Percentiles rank a stretch among this genome's conserved stretches.
These are phyloP conservation scores for Huntiella savannae DNA, from an alignment of 2,329 filamentous ascomycete genomes.

Conservation along the genomic window DNA sequence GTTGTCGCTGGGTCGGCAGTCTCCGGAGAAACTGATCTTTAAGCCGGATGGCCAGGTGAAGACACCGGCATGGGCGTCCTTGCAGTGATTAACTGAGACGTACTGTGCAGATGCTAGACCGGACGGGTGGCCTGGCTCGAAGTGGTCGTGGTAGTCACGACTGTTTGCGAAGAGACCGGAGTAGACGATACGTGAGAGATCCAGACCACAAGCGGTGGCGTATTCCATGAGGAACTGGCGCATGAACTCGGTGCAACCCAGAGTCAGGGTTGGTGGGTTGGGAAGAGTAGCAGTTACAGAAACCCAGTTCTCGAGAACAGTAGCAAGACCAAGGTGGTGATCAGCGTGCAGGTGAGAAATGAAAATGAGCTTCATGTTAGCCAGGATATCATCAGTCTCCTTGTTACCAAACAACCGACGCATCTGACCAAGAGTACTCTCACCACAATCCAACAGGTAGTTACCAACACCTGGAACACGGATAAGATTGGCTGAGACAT, in stretches of 20 bases:
- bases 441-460: constrained; percentile 80
- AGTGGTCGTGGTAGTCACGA: constrained; percentile 16
- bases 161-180: constrained; percentile 10
- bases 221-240: constrained; percentile 64
- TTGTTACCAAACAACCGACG: constrained; percentile 49
- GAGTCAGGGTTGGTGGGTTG: constrained; percentile 28
- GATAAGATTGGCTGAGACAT: constrained; percentile 76
- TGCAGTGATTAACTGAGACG: constrained; percentile 58
- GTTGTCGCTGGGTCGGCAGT: constrained; percentile 58
- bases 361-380: constrained; percentile 64
- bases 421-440: constrained; percentile 79
- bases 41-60: constrained; percentile 64
- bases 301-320: constrained; percentile 69
- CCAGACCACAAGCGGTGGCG: constrained; percentile 55
- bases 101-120: constrained; percentile 50
- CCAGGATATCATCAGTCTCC: constrained; percentile 51
- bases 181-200: constrained; percentile 34
- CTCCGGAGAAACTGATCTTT: constrained; percentile 82
- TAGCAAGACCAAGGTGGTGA: constrained; percentile 74
- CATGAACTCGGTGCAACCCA: constrained; percentile 57
- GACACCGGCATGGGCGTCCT: constrained; percentile 54
- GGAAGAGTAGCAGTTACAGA: constrained; percentile 26
- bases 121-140: constrained; percentile 25
- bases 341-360: constrained; percentile 94
- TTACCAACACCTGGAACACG: constrained; percentile 70